Percentiles rank a stretch among this genome's conserved stretches.
phyloP scores from a whole-genome alignment of 1,284 basidiomycete genomes.

The Irpex rosettiformis region DNA sequence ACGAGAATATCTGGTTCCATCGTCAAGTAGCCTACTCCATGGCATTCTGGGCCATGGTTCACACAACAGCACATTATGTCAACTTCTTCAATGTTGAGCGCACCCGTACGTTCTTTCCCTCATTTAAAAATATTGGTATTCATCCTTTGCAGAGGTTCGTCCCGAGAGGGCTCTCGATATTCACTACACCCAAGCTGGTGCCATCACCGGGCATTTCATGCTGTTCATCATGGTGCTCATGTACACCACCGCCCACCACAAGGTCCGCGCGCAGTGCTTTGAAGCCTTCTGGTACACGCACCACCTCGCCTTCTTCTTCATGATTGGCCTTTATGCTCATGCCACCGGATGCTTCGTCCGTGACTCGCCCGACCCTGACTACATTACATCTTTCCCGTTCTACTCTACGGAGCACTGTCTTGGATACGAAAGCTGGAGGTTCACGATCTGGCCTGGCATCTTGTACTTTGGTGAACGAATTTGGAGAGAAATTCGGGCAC shows the following conservation, averaged over 20 bases:
- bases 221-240: slow-evolving; percentile 84
- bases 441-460: slow-evolving; percentile 83
- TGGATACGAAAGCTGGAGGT: slow-evolving; percentile 85
- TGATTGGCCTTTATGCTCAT: slow-evolving; percentile 83
- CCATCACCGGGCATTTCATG: slow-evolving; percentile 89
- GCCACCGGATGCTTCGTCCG: slow-evolving; percentile 93
- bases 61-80: slow-evolving; percentile 87
- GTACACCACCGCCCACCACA: slow-evolving; percentile 81
- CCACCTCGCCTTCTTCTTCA: slow-evolving; percentile 89
- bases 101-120: slow-evolving; percentile 51
- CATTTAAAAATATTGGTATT: background rate
- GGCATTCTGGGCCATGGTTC: slow-evolving; percentile 84
- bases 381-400: slow-evolving; percentile 71
- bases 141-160: slow-evolving; percentile 64
- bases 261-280: slow-evolving; percentile 82
- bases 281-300: slow-evolving; percentile 95
- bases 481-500: slow-evolving; percentile 74
- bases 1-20: slow-evolving; percentile 93
- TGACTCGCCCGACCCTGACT: slow-evolving; percentile 68
- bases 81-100: slow-evolving; percentile 87
- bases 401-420: slow-evolving; percentile 80
- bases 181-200: slow-evolving; percentile 83
- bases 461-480: slow-evolving; percentile 84
- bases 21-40: slow-evolving; percentile 88
- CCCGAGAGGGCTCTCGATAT: slow-evolving; percentile 72